A percentile compares a stretch with the other conserved stretches of the same genome.
These are phyloP conservation scores for Arctium minus DNA, from an alignment of 129 eudicot genomes.

Conservation along the genomic window DNA sequence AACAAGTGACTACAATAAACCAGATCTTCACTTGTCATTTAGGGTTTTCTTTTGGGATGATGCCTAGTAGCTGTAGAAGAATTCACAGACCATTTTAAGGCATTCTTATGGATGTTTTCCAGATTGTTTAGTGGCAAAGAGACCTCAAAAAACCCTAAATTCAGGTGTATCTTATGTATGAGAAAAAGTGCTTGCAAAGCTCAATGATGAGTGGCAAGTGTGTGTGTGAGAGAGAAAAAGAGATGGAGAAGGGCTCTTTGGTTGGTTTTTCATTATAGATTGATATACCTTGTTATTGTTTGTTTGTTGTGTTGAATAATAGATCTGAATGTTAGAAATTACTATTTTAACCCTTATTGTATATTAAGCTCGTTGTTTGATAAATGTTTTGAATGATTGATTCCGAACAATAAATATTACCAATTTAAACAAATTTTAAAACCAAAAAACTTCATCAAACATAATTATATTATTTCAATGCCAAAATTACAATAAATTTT, in stretches of 20 bases:
- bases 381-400: too few relatives aligned
- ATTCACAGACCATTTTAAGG: slow-evolving; percentile 1
- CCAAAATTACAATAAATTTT: too few relatives aligned
- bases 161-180: slow-evolving; percentile 17
- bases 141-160: slow-evolving; percentile 9
- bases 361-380: too few relatives aligned
- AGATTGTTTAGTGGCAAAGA: slow-evolving; percentile 6
- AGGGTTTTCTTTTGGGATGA: slow-evolving; percentile 4
- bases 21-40: slow-evolving; percentile 31
- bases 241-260: not conserved
- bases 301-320: too few relatives aligned
- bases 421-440: too few relatives aligned
- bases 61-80: not conserved
- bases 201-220: slow-evolving; percentile 24
- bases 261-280: too few relatives aligned
- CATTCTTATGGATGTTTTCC: not conserved
- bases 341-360: too few relatives aligned
- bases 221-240: not conserved
- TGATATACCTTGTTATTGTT: too few relatives aligned
- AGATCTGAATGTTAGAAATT: too few relatives aligned
- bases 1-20: slow-evolving; percentile 14
- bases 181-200: slow-evolving; percentile 30
- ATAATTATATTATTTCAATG: too few relatives aligned
- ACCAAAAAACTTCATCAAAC: too few relatives aligned
- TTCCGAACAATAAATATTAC: too few relatives aligned